phyloP scores from a whole-genome alignment of 73 alveolate genomes.

The Tetrahymena malaccensis region DNA sequence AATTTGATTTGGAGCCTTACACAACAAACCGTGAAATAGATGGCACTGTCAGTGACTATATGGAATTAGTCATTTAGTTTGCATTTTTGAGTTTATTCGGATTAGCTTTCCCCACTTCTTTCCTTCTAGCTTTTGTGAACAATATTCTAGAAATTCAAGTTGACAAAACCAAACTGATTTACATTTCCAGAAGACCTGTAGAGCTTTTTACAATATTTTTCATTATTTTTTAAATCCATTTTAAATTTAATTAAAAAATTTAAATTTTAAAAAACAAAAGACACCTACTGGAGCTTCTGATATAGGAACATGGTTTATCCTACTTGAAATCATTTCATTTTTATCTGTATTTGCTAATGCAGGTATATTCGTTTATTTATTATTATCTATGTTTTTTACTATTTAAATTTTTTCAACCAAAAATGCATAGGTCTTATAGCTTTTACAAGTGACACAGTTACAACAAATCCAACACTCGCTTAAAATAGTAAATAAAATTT shows the following conservation, averaged over 20 bases:
- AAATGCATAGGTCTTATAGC: not conserved
- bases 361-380: not conserved
- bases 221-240: no score
- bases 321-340: constrained; percentile 26
- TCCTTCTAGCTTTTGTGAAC: constrained; percentile 15
- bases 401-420: not conserved
- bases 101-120: constrained; percentile 45
- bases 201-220: not conserved
- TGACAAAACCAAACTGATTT: constrained; percentile 21
- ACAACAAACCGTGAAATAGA: constrained; percentile 38
- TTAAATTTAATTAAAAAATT: no score
- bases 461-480: not conserved
- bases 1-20: constrained; percentile 18
- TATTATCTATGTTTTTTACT: no score
- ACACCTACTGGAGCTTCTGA: constrained; percentile 46
- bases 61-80: constrained; percentile 43
- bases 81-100: constrained; percentile 41
- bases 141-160: constrained; percentile 29
- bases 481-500: not conserved
- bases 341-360: constrained; percentile 41
- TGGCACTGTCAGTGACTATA: constrained; percentile 48
- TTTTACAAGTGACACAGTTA: constrained; percentile 8
- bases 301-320: constrained; percentile 42
- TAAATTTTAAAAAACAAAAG: not conserved
- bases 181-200: constrained; percentile 45